Conservation (phyloP, 2,329 filamentous ascomycete genomes). For the Proliferodiscus dingleyae region DNA sequence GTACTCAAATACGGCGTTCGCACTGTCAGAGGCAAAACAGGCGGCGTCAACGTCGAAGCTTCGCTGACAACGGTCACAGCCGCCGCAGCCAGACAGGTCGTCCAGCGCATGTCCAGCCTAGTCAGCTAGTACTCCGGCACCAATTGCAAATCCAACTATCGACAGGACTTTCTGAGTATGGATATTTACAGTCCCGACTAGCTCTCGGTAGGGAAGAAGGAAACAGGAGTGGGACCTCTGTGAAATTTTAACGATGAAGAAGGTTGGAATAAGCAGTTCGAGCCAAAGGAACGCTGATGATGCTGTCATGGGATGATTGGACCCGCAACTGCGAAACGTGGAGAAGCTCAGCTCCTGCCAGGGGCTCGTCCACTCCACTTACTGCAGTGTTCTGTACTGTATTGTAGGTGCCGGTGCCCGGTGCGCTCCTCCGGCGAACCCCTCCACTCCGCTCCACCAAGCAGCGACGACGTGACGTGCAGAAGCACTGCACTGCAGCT, state of each 20-base stretch:
- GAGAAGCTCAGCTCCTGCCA: constrained; percentile 7
- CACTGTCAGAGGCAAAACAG: constrained; percentile 53
- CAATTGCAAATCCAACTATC: not conserved
- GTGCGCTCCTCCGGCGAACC: too few relatives aligned
- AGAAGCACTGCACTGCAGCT: not conserved
- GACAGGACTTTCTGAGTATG: not conserved
- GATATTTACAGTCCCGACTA: not conserved
- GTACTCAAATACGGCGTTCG: constrained; percentile 57
- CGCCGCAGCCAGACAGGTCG: constrained; percentile 24
- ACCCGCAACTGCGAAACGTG: constrained; percentile 15
- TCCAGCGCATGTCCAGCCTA: constrained; percentile 27
- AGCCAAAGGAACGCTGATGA: not conserved
- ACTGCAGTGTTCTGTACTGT: not conserved
- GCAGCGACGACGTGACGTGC: too few relatives aligned
- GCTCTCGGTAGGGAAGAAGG: not conserved
- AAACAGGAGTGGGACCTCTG: too few relatives aligned
- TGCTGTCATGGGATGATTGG: constrained; percentile 14
- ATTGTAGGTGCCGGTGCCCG: too few relatives aligned
- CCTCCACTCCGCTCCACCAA: too few relatives aligned
- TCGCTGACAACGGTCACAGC: constrained; percentile 31
- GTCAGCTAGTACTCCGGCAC: not conserved
- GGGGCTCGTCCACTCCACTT: not conserved
- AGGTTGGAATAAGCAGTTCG: not conserved
- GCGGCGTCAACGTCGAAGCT: constrained; percentile 50
- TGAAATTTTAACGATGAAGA: too few relatives aligned